Conservation (phyloP, 2,329 filamentous ascomycete genomes). For the Graphiopsis chlorocephala region DNA sequence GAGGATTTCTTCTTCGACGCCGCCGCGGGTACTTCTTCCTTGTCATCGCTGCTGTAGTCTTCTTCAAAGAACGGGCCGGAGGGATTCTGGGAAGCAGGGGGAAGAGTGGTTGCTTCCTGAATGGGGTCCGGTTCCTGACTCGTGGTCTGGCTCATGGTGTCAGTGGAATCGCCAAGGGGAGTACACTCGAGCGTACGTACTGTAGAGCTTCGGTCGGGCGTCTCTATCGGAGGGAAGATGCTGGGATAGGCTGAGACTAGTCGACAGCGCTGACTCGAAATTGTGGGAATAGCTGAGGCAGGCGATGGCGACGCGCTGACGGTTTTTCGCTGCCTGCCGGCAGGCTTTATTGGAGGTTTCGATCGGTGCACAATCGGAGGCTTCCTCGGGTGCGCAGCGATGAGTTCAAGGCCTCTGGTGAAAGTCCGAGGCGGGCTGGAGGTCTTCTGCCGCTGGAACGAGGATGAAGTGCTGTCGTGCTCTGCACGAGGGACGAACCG, state of each 20-base stretch:
- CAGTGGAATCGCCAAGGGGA: not conserved
- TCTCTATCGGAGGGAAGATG: not conserved
- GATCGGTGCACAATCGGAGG: not conserved
- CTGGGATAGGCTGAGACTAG: not conserved
- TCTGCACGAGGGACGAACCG: conserved; percentile 8
- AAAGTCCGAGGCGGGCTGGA: not conserved
- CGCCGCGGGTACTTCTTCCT: not conserved
- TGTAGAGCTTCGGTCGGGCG: not conserved
- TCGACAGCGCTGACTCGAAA: not conserved
- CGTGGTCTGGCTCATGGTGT: not conserved
- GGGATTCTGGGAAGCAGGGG: not conserved
- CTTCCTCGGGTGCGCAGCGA: conserved; percentile 4
- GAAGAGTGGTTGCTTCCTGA: not conserved
- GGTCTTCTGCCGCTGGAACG: not conserved
- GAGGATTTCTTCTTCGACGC: too few species aligned
- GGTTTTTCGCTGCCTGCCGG: not conserved
- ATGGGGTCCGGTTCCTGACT: not conserved
- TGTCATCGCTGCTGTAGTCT: not conserved
- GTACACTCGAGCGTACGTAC: not conserved
- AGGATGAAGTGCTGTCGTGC: not conserved
- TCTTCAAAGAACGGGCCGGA: not conserved
- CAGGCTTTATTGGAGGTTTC: conserved; percentile 10
- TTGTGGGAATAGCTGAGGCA: too few species aligned
- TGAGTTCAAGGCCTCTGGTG: not conserved
- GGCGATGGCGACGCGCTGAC: not conserved